A percentile compares a stretch with the other conserved stretches of the same genome.
Evolutionary conservation across 495 filamentous ascomycete genomes (phyloP).

Genomic region (Talaromyces borbonicus): DNA sequence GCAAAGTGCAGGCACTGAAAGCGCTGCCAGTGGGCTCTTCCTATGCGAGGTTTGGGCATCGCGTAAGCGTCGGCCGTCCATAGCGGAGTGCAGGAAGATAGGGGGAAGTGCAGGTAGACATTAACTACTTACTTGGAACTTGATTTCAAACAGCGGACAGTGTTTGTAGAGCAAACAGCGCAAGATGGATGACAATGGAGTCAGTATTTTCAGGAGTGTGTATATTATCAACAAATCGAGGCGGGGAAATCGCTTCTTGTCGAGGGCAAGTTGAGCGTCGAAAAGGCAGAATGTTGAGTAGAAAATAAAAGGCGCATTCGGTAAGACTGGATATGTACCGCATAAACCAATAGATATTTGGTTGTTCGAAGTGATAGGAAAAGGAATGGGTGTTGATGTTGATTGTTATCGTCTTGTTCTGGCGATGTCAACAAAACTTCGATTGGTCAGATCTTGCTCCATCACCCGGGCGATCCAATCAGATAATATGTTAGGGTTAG

Average conservation of each 20-base stretch:
- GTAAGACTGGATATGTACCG: too few species aligned
- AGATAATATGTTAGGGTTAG: not conserved
- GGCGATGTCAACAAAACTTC: conserved; percentile 5
- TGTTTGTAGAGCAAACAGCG: too few species aligned
- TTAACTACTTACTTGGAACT: not conserved
- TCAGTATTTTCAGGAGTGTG: not conserved
- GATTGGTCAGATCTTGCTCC: too few species aligned
- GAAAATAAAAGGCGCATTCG: too few species aligned
- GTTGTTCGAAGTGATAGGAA: not conserved
- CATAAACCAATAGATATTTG: not conserved
- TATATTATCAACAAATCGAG: conserved; percentile 1
- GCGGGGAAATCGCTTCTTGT: not conserved
- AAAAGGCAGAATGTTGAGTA: not conserved
- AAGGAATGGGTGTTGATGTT: not conserved
- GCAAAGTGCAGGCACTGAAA: conserved; percentile 15
- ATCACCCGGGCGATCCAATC: conserved; percentile 3
- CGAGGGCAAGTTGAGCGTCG: not conserved
- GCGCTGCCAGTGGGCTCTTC: conserved; percentile 14
- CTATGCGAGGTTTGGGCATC: conserved; percentile 7
- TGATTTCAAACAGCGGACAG: not conserved
- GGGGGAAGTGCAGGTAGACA: not conserved
- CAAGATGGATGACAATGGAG: too few species aligned
- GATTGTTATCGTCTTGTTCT: not conserved
- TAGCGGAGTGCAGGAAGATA: conserved; percentile 12
- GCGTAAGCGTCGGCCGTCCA: conserved; percentile 16